Base-by-base conservation (phyloP, 2,329 filamentous ascomycete species). In the Zymoseptoria ardabiliae region DNA sequence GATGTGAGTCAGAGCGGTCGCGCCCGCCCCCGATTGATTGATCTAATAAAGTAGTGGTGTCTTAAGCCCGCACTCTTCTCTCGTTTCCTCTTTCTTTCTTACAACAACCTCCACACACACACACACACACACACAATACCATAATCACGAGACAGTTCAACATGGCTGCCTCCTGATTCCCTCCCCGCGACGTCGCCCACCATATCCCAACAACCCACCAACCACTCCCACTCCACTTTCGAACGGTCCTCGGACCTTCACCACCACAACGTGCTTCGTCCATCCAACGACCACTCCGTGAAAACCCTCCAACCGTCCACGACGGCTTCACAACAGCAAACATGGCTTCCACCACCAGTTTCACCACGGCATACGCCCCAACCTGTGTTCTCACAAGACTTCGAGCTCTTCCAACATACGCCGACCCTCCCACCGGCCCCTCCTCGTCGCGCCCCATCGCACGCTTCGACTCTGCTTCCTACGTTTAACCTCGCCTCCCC, bases 271-370 rank as follows among this genome's bases (percentile, higher is more conserved):
- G 62, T 63, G 62, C 64, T 48, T 63, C 63, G 65, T 69, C 68
- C 58, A 63, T 56, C 59, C 57, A 69, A 71, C 70, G 62, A 76
- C 68, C 83, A 81, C 74, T 84, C 80, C 78, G 74, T 76, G 72
- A 83, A 80, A 84, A 86, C 87, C 84, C 84, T 82, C 69, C 72
- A 80, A 84, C 85, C 89, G 86, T 87, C 87, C 87, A 91, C 82
- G 82, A 91, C 88, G 88, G 88, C 88, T 89, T 83, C 85, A 76
- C 74, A 77, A 75, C 75, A 78, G 72, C 84, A 85, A 91, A 70
- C 82, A 92, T 92, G 89, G 89, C 87, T 82, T 85, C 83, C 87
- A 82, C 74, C 78, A 83, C 75, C 78, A 75, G 71, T 77, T 72
- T 70, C 75, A 76, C 75, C 78, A 75, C 73, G 74, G 76, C 72